Conservation (phyloP, 225 moss, liverwort and hornwort species). For the Polytrichum formosum region DNA sequence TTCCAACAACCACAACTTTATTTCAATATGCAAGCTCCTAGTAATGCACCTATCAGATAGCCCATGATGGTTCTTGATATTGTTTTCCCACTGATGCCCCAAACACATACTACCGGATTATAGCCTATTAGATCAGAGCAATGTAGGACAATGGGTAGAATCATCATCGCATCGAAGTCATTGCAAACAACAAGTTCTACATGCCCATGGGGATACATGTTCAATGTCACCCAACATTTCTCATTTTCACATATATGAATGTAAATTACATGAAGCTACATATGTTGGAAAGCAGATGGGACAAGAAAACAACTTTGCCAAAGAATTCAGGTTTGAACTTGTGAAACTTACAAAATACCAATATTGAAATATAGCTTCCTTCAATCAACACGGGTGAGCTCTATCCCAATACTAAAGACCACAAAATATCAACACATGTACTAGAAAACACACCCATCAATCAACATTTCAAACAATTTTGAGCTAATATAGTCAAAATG, state of each 20-base stretch:
- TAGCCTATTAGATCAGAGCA: too few relatives aligned
- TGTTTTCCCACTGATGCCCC: too few relatives aligned
- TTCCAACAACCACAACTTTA: too few relatives aligned
- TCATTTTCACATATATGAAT: background rate
- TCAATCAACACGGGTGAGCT: slow-evolving; percentile 88
- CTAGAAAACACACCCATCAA: background rate
- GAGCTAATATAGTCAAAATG: background rate
- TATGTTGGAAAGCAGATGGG: background rate
- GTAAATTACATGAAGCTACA: background rate
- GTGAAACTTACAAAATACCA: slow-evolving; percentile 74
- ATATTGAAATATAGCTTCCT: slow-evolving; percentile 87
- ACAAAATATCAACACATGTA: background rate
- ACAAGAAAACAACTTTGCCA: too few relatives aligned
- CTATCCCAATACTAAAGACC: slow-evolving; percentile 87
- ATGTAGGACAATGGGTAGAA: too few relatives aligned
- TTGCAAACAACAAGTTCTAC: slow-evolving; percentile 89
- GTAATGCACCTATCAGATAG: too few relatives aligned
- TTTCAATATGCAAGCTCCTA: too few relatives aligned
- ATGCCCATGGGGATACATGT: slow-evolving; percentile 87
- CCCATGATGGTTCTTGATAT: too few relatives aligned
- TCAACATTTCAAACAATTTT: background rate
- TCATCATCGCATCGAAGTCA: slow-evolving; percentile 77
- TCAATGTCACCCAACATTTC: background rate
- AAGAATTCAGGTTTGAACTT: too few relatives aligned
- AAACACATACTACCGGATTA: too few relatives aligned